Conservation (phyloP, 352 stramenopile species). For the Pythium coloratum region DNA sequence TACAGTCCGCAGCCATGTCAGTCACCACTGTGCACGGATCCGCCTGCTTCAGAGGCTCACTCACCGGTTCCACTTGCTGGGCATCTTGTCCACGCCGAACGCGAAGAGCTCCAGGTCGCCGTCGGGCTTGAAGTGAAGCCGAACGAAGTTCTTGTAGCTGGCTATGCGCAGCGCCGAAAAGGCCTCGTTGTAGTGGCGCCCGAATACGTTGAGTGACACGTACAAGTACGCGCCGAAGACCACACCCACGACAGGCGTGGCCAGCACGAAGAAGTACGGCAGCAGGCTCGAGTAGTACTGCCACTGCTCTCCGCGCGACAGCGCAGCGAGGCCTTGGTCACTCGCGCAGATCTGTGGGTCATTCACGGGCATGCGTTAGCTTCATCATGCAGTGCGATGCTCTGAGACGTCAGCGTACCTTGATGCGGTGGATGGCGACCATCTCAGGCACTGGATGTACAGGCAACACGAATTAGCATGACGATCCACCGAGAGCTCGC, state of each 20-base stretch:
- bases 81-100: slow-evolving; percentile 90
- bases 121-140: slow-evolving; percentile 71
- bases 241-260: slow-evolving; percentile 72
- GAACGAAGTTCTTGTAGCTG: slow-evolving; percentile 90
- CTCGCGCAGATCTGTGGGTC: slow-evolving; percentile 57
- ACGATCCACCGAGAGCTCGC: slow-evolving; percentile 6
- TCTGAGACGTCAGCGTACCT: slow-evolving; percentile 29
- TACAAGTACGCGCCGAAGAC: slow-evolving; percentile 88
- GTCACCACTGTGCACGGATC: slow-evolving; percentile 3
- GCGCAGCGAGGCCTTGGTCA: slow-evolving; percentile 38
- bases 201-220: slow-evolving; percentile 81
- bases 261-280: slow-evolving; percentile 88
- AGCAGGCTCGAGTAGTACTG: slow-evolving; percentile 84
- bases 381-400: neutral
- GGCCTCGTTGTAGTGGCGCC: slow-evolving; percentile 89
- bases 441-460: slow-evolving; percentile 65
- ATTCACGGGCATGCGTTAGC: neutral
- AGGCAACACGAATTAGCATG: neutral
- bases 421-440: slow-evolving; percentile 77
- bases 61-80: slow-evolving; percentile 78
- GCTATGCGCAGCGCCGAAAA: slow-evolving; percentile 86
- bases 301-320: slow-evolving; percentile 75
- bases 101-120: slow-evolving; percentile 82
- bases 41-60: slow-evolving; percentile 1
- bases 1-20: slow-evolving; percentile 25